Conservation (phyloP, 2,329 filamentous ascomycete genomes). For the Ophiocordyceps camponoti-floridani region DNA sequence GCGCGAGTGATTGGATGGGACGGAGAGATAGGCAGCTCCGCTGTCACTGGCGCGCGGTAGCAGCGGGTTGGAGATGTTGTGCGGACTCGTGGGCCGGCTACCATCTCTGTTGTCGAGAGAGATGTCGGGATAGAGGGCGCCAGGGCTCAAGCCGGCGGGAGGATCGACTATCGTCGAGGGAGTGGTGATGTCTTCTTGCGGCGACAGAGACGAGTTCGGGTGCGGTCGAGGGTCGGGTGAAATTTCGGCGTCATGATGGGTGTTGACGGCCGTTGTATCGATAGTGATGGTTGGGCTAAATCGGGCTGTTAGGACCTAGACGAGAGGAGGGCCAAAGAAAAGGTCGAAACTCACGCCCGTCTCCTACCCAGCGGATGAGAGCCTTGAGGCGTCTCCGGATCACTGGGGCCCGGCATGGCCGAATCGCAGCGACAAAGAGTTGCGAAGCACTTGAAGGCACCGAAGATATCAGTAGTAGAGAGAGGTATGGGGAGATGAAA, state of each 20-base stretch:
- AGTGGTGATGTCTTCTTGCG: conserved; percentile 20
- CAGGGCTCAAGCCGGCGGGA: conserved; percentile 8
- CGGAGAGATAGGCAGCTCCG: conserved; percentile 39
- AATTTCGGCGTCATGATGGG: conserved; percentile 10
- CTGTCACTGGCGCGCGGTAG: conserved; percentile 24
- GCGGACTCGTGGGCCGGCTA: conserved; percentile 51
- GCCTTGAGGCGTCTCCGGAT: neutral
- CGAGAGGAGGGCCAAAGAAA: conserved; percentile 31
- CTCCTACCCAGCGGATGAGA: neutral
- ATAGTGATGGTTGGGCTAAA: conserved; percentile 35
- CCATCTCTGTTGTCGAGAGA: conserved; percentile 46
- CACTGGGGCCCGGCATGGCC: neutral
- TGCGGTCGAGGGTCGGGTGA: conserved; percentile 6
- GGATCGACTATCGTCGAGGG: conserved; percentile 19
- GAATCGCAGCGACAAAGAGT: neutral
- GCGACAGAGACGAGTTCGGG: no score
- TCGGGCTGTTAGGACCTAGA: conserved; percentile 11
- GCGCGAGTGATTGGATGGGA: conserved; percentile 37
- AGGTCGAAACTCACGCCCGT: conserved; percentile 22
- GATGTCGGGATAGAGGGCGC: conserved; percentile 26
- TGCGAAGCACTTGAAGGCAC: neutral
- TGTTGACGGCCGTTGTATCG: conserved; percentile 26
- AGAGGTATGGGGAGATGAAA: neutral
- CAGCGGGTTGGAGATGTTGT: conserved; percentile 49
- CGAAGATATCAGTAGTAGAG: neutral